Percentiles rank a stretch among this genome's conserved stretches.
Conservation (phyloP, 129 eudicot genomes). For the Lactuca saligna region DNA sequence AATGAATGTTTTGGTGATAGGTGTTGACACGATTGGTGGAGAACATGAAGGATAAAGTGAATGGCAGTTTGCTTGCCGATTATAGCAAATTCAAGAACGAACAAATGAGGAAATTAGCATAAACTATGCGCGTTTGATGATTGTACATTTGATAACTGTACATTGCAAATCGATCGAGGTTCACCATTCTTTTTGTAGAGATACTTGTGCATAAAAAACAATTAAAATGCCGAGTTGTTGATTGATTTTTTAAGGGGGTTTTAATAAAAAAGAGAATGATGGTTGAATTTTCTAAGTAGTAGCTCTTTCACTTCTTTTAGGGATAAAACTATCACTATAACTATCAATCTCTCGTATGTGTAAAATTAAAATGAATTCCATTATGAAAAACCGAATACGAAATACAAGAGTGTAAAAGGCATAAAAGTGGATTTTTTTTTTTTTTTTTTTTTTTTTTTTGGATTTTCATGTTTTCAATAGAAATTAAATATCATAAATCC, state of each 20-base stretch:
- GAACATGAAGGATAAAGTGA: slow-evolving; percentile 92
- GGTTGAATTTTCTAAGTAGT: no score
- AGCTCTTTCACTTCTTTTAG: no score
- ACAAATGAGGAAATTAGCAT: slow-evolving; percentile 38
- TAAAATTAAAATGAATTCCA: no score
- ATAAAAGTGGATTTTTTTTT: not conserved
- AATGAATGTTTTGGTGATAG: slow-evolving; percentile 30
- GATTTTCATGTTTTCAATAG: not conserved
- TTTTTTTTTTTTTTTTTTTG: slow-evolving; percentile 1
- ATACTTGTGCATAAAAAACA: slow-evolving; percentile 14
- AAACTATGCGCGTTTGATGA: slow-evolving; percentile 10
- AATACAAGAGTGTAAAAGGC: slow-evolving; percentile 11
- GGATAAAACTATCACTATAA: no score
- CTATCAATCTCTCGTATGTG: no score
- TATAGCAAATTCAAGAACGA: slow-evolving; percentile 66
- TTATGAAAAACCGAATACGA: no score
- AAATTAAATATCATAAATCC: slow-evolving; percentile 16
- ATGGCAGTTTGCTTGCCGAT: slow-evolving; percentile 75
- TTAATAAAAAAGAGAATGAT: not conserved
- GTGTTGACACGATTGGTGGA: slow-evolving; percentile 66
- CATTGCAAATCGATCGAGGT: not conserved
- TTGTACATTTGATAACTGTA: not conserved
- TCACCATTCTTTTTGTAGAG: slow-evolving; percentile 21
- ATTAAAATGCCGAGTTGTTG: not conserved
- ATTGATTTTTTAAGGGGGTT: slow-evolving; percentile 15